Percentiles rank a stretch among this genome's conserved stretches.
Evolutionary conservation across 2,329 filamentous ascomycete species (phyloP).

Genomic region (Diaporthe sp.): DNA sequence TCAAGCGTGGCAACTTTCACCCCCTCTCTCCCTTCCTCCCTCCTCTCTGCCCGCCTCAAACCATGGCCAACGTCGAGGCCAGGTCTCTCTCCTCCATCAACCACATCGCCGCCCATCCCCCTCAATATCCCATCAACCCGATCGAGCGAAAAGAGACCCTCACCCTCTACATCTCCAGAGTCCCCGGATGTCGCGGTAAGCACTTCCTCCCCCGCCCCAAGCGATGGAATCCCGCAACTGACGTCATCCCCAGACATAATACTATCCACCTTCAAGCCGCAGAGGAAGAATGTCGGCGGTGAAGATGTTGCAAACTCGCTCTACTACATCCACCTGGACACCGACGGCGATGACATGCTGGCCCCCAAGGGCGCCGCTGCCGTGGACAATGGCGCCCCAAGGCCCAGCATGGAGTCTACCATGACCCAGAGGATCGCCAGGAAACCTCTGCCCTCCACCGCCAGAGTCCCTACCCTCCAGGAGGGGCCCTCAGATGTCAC

Average conservation of each 20-base stretch:
- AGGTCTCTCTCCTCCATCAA: constrained; percentile 86
- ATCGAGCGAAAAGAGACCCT: constrained; percentile 78
- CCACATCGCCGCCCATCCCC: constrained; percentile 86
- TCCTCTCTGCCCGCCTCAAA: background rate
- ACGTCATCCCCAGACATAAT: constrained; percentile 78
- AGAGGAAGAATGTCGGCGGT: constrained; percentile 87
- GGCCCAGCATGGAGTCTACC: constrained; percentile 60
- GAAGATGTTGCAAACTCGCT: constrained; percentile 89
- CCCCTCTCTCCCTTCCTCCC: background rate
- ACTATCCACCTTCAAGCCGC: constrained; percentile 90
- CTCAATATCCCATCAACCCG: constrained; percentile 85
- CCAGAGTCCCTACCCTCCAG: constrained; percentile 40
- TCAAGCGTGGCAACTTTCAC: background rate
- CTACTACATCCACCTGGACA: constrained; percentile 90
- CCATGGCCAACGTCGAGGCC: constrained; percentile 74
- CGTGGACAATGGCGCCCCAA: constrained; percentile 51
- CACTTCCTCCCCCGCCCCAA: constrained; percentile 43
- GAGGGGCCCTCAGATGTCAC: background rate
- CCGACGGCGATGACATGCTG: constrained; percentile 67
- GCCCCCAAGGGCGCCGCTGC: constrained; percentile 44
- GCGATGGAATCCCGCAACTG: constrained; percentile 35
- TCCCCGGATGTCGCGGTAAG: constrained; percentile 89
- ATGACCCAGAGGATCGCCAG: constrained; percentile 59
- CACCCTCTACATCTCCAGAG: constrained; percentile 90
- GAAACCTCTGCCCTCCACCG: constrained; percentile 63